Percentiles rank a stretch among this genome's conserved stretches.
Evolutionary conservation across 495 filamentous ascomycete species (phyloP).

Genomic region (Mytilinidion resinicola): DNA sequence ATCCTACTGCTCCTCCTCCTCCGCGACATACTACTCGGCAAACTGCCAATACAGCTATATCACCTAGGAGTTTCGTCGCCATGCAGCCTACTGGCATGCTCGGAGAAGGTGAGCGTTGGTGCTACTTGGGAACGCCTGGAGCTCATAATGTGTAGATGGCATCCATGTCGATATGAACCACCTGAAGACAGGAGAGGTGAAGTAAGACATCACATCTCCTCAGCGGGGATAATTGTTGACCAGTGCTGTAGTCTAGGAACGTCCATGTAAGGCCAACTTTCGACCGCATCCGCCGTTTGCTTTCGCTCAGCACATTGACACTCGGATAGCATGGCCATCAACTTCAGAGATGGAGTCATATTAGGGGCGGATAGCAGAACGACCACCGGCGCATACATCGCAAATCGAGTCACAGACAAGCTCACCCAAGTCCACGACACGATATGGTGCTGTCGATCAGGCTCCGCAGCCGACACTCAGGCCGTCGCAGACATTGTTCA

Average conservation of each 20-base stretch:
- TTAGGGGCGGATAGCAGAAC: slow-evolving; percentile 95
- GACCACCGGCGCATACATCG: slow-evolving; percentile 98
- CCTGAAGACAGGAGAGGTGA: slow-evolving; percentile 79
- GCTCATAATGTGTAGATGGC: slow-evolving; percentile 63
- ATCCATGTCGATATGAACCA: slow-evolving; percentile 98
- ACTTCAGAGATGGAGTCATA: slow-evolving; percentile 96
- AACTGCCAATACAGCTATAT: neutral
- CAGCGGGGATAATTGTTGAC: neutral
- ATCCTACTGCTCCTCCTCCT: neutral
- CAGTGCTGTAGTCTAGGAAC: slow-evolving; percentile 68
- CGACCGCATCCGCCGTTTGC: slow-evolving; percentile 1
- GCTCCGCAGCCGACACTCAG: slow-evolving; percentile 95
- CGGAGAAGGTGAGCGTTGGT: slow-evolving; percentile 34
- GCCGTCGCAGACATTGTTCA: slow-evolving; percentile 96
- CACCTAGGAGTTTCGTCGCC: neutral
- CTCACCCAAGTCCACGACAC: slow-evolving; percentile 97
- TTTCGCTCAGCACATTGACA: slow-evolving; percentile 8
- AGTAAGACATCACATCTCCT: slow-evolving; percentile 47
- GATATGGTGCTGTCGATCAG: slow-evolving; percentile 98
- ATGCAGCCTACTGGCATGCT: slow-evolving; percentile 37
- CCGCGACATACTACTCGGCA: neutral
- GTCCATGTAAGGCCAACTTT: slow-evolving; percentile 69
- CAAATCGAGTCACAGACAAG: slow-evolving; percentile 98
- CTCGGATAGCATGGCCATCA: slow-evolving; percentile 70
- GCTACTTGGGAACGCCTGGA: neutral